Evolutionary conservation across 345 rosid species (phyloP).

Genomic region (Boechera retrofracta): DNA sequence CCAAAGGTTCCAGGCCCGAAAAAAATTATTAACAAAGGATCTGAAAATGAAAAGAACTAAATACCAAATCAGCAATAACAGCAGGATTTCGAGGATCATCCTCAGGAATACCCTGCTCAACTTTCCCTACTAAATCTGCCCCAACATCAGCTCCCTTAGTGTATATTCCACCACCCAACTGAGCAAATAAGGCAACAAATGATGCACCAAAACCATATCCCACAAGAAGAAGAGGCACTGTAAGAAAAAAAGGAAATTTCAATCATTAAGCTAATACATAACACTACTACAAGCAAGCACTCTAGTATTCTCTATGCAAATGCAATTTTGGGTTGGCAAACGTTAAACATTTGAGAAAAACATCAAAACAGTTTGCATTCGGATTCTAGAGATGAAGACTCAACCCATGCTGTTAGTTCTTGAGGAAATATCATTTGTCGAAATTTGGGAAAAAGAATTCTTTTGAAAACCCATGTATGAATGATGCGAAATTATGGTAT

Average conservation of each 20-base stretch:
- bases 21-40: not conserved
- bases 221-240: constrained; percentile 98
- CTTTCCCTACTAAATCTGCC: constrained; percentile 99
- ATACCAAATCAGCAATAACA: constrained; percentile 98
- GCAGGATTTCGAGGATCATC: constrained; percentile 99
- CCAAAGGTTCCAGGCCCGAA: not conserved
- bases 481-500: not conserved
- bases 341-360: not conserved
- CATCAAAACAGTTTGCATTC: not conserved
- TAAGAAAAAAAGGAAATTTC: constrained; percentile 38
- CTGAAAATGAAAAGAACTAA: constrained; percentile 28
- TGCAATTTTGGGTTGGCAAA: not conserved
- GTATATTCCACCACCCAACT: constrained; percentile 98
- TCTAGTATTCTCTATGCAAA: no score
- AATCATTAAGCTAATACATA: constrained; percentile 7
- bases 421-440: not conserved
- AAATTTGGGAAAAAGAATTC: not conserved
- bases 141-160: constrained; percentile 99
- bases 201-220: constrained; percentile 99
- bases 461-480: not conserved
- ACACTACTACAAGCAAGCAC: not conserved
- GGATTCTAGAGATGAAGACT: not conserved
- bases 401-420: not conserved
- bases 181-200: constrained; percentile 98
- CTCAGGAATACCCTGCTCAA: constrained; percentile 99